phyloP scores from a whole-genome alignment of 2,329 filamentous ascomycete genomes.

The Nemania serpens region DNA sequence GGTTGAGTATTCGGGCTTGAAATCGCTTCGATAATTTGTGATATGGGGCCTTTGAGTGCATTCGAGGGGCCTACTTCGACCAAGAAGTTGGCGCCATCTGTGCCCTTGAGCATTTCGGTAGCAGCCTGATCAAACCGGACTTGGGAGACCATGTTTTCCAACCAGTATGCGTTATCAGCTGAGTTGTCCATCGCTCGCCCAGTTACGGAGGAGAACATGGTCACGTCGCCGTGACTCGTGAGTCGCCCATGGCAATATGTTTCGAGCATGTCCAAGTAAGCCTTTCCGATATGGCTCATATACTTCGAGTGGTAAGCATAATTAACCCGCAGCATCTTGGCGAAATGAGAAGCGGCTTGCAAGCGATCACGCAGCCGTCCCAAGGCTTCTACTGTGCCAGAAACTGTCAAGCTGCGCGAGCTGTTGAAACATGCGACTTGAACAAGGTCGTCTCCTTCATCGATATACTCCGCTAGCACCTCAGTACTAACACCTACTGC shows the following conservation, averaged over 20 bases:
- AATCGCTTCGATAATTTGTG: slow-evolving; percentile 27
- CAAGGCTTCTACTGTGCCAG: slow-evolving; percentile 30
- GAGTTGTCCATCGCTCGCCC: not conserved
- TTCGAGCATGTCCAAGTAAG: slow-evolving; percentile 25
- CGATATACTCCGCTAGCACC: slow-evolving; percentile 24
- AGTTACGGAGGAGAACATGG: slow-evolving; percentile 6
- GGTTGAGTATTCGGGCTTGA: not conserved
- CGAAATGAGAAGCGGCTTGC: slow-evolving; percentile 35
- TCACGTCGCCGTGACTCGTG: not conserved
- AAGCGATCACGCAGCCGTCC: slow-evolving; percentile 25
- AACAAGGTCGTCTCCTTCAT: slow-evolving; percentile 25
- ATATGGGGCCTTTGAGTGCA: slow-evolving; percentile 23
- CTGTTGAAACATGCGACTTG: slow-evolving; percentile 38
- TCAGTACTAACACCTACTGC: slow-evolving; percentile 36
- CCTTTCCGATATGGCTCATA: slow-evolving; percentile 30
- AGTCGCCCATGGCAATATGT: not conserved
- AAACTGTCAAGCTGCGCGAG: slow-evolving; percentile 39
- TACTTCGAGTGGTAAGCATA: slow-evolving; percentile 42
- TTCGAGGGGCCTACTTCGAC: slow-evolving; percentile 30
- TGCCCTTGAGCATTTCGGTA: slow-evolving; percentile 5
- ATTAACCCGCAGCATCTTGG: slow-evolving; percentile 38
- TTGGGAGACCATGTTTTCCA: slow-evolving; percentile 31
- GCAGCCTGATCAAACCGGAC: slow-evolving; percentile 32
- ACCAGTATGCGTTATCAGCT: slow-evolving; percentile 31
- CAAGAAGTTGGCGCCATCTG: slow-evolving; percentile 18